Evolutionary conservation across 441 rosid species (phyloP).

Genomic region (Viola pubescens): DNA sequence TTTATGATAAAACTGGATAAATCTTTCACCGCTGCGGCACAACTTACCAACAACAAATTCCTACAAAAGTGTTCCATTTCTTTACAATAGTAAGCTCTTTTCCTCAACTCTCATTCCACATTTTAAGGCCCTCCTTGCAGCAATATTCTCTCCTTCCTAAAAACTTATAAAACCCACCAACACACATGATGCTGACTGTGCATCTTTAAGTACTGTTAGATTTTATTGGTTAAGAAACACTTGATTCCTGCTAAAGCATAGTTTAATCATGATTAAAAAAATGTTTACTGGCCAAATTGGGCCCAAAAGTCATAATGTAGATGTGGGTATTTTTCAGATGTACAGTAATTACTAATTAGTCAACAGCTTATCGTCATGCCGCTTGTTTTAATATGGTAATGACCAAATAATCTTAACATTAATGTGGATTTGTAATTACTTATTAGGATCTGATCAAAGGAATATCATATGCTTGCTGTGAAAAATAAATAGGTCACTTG

Average conservation of each 20-base stretch:
- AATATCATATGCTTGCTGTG: slow-evolving; percentile 11
- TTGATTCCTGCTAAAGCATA: slow-evolving; percentile 25
- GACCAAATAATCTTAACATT: slow-evolving; percentile 4
- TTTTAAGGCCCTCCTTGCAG: not conserved
- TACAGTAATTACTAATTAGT: slow-evolving; percentile 2
- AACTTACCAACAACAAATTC: slow-evolving; percentile 21
- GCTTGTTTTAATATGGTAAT: not conserved
- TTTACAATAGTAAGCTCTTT: slow-evolving; percentile 11
- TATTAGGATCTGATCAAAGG: slow-evolving; percentile 12
- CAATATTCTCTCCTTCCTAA: not conserved
- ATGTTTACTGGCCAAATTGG: not conserved
- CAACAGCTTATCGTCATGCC: slow-evolving; percentile 5
- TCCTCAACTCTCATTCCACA: not conserved
- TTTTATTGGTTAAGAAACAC: slow-evolving; percentile 21
- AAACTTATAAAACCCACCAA: not conserved
- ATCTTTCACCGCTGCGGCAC: slow-evolving; percentile 14
- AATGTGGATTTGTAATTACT: not conserved
- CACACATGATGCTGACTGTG: slow-evolving; percentile 30
- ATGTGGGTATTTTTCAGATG: not conserved
- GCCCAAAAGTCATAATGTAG: slow-evolving; percentile 10
- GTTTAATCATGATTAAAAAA: slow-evolving; percentile 6
- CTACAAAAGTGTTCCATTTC: slow-evolving; percentile 23
- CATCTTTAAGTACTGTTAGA: slow-evolving; percentile 9
- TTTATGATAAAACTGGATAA: slow-evolving; percentile 8
- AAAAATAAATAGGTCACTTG: slow-evolving; percentile 11